Percentiles rank a stretch among this genome's conserved stretches.
phyloP scores from a whole-genome alignment of 2,329 filamentous ascomycete species.

The Neofusicoccum ribis region DNA sequence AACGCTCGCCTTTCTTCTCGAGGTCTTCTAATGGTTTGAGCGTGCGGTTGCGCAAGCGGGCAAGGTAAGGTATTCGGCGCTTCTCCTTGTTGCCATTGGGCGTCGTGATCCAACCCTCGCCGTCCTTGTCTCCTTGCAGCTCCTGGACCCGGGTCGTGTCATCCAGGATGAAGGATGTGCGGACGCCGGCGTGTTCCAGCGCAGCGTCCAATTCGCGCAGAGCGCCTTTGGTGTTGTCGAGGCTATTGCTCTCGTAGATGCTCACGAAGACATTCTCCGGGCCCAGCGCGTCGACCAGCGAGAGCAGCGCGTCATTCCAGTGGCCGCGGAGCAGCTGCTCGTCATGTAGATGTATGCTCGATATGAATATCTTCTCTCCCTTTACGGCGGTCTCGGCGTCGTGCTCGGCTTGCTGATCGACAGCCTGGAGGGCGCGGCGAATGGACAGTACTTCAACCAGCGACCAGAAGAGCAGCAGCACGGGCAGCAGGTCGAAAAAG shows the following conservation, averaged over 20 bases:
- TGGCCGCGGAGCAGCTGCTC: constrained; percentile 59
- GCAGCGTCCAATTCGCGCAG: constrained; percentile 58
- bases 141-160: constrained; percentile 60
- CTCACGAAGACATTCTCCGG: constrained; percentile 67
- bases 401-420: not conserved
- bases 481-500: constrained; percentile 15
- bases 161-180: constrained; percentile 59
- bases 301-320: constrained; percentile 63
- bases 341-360: constrained; percentile 69
- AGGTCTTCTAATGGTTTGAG: constrained; percentile 60
- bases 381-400: not conserved
- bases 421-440: constrained; percentile 6
- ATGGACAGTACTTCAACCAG: constrained; percentile 11
- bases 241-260: constrained; percentile 68
- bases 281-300: constrained; percentile 59
- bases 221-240: constrained; percentile 66
- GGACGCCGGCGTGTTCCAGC: constrained; percentile 55
- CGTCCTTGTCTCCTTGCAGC: constrained; percentile 42
- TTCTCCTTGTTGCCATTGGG: constrained; percentile 53
- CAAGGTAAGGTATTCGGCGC: constrained; percentile 68
- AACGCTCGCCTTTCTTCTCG: constrained; percentile 48
- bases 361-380: constrained; percentile 59
- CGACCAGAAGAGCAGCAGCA: constrained; percentile 13
- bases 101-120: constrained; percentile 66
- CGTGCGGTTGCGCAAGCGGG: constrained; percentile 64